Conservation (phyloP, 2,329 filamentous ascomycete genomes). For the Ophiobolus disseminans region DNA sequence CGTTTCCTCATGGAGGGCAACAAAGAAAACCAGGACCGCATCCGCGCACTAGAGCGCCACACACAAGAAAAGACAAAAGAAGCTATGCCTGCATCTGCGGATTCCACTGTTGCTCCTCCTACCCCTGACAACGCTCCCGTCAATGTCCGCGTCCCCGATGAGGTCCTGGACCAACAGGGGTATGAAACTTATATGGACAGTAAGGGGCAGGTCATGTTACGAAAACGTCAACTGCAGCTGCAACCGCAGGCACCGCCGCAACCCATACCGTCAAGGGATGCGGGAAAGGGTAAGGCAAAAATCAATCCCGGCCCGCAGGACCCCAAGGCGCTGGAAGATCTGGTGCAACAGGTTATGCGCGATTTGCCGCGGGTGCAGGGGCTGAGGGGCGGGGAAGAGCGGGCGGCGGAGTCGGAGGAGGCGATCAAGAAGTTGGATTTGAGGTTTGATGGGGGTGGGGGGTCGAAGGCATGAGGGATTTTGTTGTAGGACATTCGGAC, state of each 20-base stretch:
- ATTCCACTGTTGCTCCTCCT: slow-evolving; percentile 1
- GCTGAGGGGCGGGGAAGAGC: slow-evolving; percentile 50
- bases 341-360: slow-evolving; percentile 57
- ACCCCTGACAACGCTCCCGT: slow-evolving; percentile 25
- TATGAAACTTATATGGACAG: slow-evolving; percentile 60
- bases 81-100: slow-evolving; percentile 14
- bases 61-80: slow-evolving; percentile 30
- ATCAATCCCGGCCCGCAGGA: slow-evolving; percentile 45
- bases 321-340: slow-evolving; percentile 51
- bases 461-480: slow-evolving; percentile 8
- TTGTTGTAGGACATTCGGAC: too few species aligned
- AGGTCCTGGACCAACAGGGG: slow-evolving; percentile 57
- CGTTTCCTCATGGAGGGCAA: slow-evolving; percentile 72
- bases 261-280: slow-evolving; percentile 12
- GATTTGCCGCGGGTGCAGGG: slow-evolving; percentile 52
- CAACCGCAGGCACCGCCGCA: slow-evolving; percentile 18
- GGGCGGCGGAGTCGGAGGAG: slow-evolving; percentile 44
- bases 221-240: slow-evolving; percentile 55
- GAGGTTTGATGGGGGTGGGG: slow-evolving; percentile 41
- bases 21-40: slow-evolving; percentile 73
- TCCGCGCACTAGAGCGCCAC: slow-evolving; percentile 64
- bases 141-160: slow-evolving; percentile 52
- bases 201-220: slow-evolving; percentile 57
- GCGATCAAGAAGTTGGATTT: slow-evolving; percentile 56
- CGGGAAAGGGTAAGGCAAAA: slow-evolving; percentile 36